Evolutionary conservation across 192 early-diverging fungal genomes (phyloP), one percentile per base, ranked within the genome.

Genomic region (Glomus cerebriforme): DNA sequence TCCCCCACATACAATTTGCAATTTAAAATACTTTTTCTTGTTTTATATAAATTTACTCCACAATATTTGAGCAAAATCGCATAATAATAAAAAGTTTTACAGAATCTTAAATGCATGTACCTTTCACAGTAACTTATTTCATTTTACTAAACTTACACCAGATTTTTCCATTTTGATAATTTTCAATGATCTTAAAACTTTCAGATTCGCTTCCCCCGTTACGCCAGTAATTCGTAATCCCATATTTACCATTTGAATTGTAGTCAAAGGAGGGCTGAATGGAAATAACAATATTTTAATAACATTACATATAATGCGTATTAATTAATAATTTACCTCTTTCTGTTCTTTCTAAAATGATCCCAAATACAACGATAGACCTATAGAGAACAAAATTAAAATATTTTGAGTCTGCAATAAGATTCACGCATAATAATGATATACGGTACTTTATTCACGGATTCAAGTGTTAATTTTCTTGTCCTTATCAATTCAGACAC

Each of bases 101-200:
- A 43, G 39, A 43, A 43, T 43, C 12, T 43, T 43, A 2, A 43
- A 43, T 43, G n/a, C n/a, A n/a, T n/a, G n/a, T n/a, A n/a, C n/a
- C n/a, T n/a, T n/a, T n/a, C n/a, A n/a, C n/a, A n/a, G 39, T 43
- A 1, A 10, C 12, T 12, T 43, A 43, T 43, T 43, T 43, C 39
- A 43, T 43, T 10, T 43, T 43, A 43, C 12, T 43, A 43, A 43
- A 54, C 47, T 54, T 12, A 43, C 39, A n/a, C 27, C 67, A 15
- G 67, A 37, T 69, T 69, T 34, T 35, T 69, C 67, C 35, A 69
- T 13, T 69, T 22, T 69, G 3, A 37, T 69, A 69, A 37, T 69
- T 35, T 37, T 69, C 17, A 34, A 43, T 27, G 15, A 69, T 35
- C 67, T 27, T 17, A 37, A 22, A n/a, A 69, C 31, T 35, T 69